These are phyloP conservation scores for Scenedesmus sp. DNA, from an alignment of 163 green algal genomes.

Conservation along the genomic window DNA sequence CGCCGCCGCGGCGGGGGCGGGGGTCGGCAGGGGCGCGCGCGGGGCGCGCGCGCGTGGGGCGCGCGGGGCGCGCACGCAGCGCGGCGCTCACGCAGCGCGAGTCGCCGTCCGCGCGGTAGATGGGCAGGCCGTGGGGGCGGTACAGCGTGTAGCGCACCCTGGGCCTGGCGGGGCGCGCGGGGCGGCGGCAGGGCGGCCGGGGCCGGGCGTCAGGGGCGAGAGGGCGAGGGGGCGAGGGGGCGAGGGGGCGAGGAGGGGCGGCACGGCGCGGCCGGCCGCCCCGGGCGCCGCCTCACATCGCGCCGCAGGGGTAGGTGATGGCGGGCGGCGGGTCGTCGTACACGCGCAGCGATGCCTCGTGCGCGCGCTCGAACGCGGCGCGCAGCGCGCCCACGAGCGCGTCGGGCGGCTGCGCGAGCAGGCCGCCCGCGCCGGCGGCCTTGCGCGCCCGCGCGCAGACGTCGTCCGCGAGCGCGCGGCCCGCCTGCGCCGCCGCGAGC, in stretches of 20 bases:
- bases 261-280: too few species aligned
- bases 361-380: conserved; percentile 51
- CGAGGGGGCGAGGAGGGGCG: too few species aligned
- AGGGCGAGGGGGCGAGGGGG: too few species aligned
- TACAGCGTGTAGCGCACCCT: conserved; percentile 40
- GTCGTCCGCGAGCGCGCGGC: conserved; percentile 53
- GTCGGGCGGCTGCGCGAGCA: neutral
- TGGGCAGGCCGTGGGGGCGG: conserved; percentile 23
- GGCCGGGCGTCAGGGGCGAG: too few species aligned
- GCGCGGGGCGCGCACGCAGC: too few species aligned
- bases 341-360: conserved; percentile 45
- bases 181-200: too few species aligned
- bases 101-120: conserved; percentile 36
- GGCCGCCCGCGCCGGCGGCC: conserved; percentile 5
- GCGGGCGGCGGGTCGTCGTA: conserved; percentile 59
- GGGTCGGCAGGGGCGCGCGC: neutral
- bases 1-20: neutral
- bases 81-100: too few species aligned
- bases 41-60: neutral
- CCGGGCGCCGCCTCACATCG: neutral
- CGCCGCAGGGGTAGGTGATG: conserved; percentile 36
- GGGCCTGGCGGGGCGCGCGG: conserved; percentile 7
- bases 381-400: conserved; percentile 8
- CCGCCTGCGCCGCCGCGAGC: conserved; percentile 52
- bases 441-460: conserved; percentile 24